phyloP scores from a whole-genome alignment of 2,329 filamentous ascomycete species.

The Exophiala sp. region DNA sequence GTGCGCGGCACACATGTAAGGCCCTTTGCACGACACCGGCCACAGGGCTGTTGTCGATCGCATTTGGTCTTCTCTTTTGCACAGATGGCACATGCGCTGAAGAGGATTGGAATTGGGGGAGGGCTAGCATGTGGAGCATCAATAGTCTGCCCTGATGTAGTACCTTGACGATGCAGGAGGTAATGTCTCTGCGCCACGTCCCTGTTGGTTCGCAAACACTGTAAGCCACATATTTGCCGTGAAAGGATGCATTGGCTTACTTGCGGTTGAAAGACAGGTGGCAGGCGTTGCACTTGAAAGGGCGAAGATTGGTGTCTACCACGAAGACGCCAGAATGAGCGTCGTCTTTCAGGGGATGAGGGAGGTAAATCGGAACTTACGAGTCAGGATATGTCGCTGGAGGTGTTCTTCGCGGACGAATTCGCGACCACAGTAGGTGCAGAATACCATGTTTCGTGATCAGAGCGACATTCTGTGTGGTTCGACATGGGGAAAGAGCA shows the following conservation, averaged over 20 bases:
- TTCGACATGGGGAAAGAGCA: too few species aligned
- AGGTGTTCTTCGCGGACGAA: slow-evolving; percentile 5
- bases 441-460: slow-evolving; percentile 12
- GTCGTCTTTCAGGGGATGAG: neutral
- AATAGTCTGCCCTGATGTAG: neutral
- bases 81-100: neutral
- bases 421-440: slow-evolving; percentile 9
- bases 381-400: slow-evolving; percentile 6
- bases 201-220: neutral
- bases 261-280: slow-evolving; percentile 6
- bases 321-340: neutral
- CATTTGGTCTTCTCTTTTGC: slow-evolving; percentile 9
- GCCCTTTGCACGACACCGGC: slow-evolving; percentile 2
- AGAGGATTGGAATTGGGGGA: neutral
- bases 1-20: neutral
- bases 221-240: neutral
- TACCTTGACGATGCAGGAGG: neutral
- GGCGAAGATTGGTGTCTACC: slow-evolving; percentile 6
- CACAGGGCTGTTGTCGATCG: slow-evolving; percentile 6
- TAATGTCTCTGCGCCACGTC: neutral
- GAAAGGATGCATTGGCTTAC: neutral
- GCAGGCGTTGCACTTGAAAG: slow-evolving; percentile 2
- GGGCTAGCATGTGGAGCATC: too few species aligned
- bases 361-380: neutral
- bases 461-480: too few species aligned